phyloP scores from a whole-genome alignment of 2,329 filamentous ascomycete species.

The Penicillium sp. region DNA sequence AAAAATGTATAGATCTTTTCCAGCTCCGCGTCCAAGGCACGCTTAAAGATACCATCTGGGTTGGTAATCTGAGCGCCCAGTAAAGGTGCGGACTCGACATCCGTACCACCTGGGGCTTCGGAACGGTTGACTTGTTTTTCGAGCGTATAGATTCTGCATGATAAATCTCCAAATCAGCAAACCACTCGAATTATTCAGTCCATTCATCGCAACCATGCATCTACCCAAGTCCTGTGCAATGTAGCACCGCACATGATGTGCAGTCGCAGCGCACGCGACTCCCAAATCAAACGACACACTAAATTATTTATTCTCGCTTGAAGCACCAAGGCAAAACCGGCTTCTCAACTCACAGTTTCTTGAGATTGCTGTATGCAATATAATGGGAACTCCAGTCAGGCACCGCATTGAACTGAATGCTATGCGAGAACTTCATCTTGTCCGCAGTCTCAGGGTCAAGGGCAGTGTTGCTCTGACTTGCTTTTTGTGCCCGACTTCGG shows the following conservation, averaged over 20 bases:
- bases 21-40: slow-evolving; percentile 80
- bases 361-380: slow-evolving; percentile 97
- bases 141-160: slow-evolving; percentile 80
- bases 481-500: slow-evolving; percentile 21
- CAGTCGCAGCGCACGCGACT: slow-evolving; percentile 1
- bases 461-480: slow-evolving; percentile 8
- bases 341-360: slow-evolving; percentile 77
- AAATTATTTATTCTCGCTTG: not conserved
- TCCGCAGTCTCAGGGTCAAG: slow-evolving; percentile 56
- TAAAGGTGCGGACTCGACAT: slow-evolving; percentile 83
- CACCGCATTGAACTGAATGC: slow-evolving; percentile 98
- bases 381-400: slow-evolving; percentile 99
- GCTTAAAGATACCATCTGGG: slow-evolving; percentile 77
- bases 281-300: not conserved
- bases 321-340: not conserved
- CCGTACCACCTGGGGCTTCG: slow-evolving; percentile 54
- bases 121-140: slow-evolving; percentile 76
- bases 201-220: slow-evolving; percentile 10
- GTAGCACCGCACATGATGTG: slow-evolving; percentile 17
- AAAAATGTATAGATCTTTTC: slow-evolving; percentile 96
- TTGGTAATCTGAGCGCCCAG: slow-evolving; percentile 63
- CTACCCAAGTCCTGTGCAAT: slow-evolving; percentile 18
- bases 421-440: slow-evolving; percentile 99
- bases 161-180: slow-evolving; percentile 10
- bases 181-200: not conserved